Percentiles rank a stretch among this genome's conserved stretches.
Evolutionary conservation across 2,329 filamentous ascomycete species (phyloP).

Genomic region (Colletotrichum tabaci): DNA sequence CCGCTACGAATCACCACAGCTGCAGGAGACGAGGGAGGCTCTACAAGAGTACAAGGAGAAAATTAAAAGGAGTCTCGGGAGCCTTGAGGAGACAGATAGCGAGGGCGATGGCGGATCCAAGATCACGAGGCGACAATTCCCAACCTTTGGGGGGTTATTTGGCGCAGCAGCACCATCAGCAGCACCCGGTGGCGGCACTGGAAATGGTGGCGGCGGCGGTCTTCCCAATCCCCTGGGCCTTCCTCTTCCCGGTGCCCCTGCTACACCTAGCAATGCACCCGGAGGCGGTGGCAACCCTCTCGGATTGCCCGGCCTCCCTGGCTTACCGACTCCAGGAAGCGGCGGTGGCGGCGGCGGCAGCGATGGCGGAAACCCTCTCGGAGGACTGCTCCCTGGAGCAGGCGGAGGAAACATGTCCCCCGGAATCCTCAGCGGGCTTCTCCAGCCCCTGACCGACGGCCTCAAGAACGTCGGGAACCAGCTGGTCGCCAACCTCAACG

Average conservation of each 20-base stretch:
- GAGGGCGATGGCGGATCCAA: not conserved
- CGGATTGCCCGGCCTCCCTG: no score
- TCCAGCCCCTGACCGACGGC: constrained; percentile 37
- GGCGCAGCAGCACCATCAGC: not conserved
- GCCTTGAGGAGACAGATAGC: not conserved
- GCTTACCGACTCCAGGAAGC: not conserved
- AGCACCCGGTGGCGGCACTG: not conserved
- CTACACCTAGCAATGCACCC: not conserved
- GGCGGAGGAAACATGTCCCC: constrained; percentile 6
- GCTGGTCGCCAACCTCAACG: constrained; percentile 38
- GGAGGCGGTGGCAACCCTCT: constrained; percentile 11
- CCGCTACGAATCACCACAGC: constrained; percentile 28
- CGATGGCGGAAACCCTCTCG: constrained; percentile 7
- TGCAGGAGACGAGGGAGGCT: constrained; percentile 35
- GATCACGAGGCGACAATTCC: constrained; percentile 28
- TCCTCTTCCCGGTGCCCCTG: constrained; percentile 3
- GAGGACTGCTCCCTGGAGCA: constrained; percentile 16
- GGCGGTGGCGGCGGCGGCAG: not conserved
- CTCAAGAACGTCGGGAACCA: constrained; percentile 37
- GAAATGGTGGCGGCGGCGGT: not conserved
- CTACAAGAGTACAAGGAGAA: constrained; percentile 34
- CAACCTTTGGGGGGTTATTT: constrained; percentile 9
- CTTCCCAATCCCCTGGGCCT: constrained; percentile 7
- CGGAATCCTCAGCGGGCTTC: constrained; percentile 27
- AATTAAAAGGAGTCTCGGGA: constrained; percentile 24